These are phyloP conservation scores for Arthrobotrys pseudoclavata DNA, from an alignment of 2,329 filamentous ascomycete genomes.

Conservation along the genomic window DNA sequence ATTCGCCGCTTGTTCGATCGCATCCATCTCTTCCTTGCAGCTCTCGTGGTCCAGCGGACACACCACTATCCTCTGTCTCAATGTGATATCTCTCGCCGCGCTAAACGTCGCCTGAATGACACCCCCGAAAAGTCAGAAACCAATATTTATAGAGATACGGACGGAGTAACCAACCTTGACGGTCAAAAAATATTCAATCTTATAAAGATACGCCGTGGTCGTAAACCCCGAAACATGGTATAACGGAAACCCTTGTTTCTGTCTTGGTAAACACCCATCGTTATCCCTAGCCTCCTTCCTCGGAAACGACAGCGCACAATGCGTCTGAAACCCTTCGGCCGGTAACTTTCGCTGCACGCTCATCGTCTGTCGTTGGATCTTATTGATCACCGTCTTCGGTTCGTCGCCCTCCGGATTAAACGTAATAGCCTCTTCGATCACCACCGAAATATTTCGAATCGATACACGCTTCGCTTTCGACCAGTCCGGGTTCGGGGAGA, in stretches of 20 bases:
- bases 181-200: constrained; percentile 87
- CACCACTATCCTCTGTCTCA: constrained; percentile 94
- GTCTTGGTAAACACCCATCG: constrained; percentile 87
- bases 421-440: constrained; percentile 97
- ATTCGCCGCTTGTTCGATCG: constrained; percentile 94
- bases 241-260: constrained; percentile 87
- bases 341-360: constrained; percentile 85
- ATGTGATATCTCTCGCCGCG: constrained; percentile 78
- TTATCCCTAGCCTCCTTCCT: constrained; percentile 87
- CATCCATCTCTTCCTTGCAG: constrained; percentile 98
- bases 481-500: constrained; percentile 93
- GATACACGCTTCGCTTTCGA: constrained; percentile 90
- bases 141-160: constrained; percentile 69
- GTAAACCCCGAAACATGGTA: constrained; percentile 93
- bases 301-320: constrained; percentile 90
- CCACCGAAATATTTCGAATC: constrained; percentile 92
- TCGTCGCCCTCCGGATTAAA: constrained; percentile 98
- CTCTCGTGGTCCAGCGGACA: constrained; percentile 94
- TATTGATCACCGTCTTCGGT: constrained; percentile 88
- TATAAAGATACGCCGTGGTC: constrained; percentile 92
- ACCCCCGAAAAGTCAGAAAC: constrained; percentile 12
- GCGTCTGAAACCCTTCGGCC: constrained; percentile 91
- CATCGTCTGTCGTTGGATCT: constrained; percentile 85
- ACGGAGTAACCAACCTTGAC: constrained; percentile 76
- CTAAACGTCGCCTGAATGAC: constrained; percentile 71